phyloP scores from a whole-genome alignment of 2,329 filamentous ascomycete species.

The Pseudogymnoascus verrucosus region DNA sequence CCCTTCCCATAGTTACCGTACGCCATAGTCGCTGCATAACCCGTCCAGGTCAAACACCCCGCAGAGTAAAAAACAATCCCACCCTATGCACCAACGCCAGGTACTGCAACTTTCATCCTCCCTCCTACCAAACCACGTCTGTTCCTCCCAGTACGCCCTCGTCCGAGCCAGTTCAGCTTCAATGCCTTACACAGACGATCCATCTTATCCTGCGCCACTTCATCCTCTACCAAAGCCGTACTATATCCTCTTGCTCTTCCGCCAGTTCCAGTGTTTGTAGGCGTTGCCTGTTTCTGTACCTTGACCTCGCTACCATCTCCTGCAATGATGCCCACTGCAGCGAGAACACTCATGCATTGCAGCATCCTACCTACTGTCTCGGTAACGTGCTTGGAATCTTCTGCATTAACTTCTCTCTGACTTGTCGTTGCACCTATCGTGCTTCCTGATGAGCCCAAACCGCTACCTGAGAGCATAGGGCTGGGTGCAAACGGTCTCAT shows the following conservation, averaged over 20 bases:
- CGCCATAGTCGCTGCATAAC: conserved; percentile 1
- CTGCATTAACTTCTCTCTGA: conserved; percentile 44
- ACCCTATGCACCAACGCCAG: not conserved
- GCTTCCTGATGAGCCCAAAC: not conserved
- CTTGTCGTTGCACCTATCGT: conserved; percentile 13
- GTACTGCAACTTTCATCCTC: conserved; percentile 20
- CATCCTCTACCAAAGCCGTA: conserved; percentile 43
- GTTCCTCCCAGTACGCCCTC: conserved; percentile 83
- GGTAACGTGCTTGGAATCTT: conserved; percentile 68
- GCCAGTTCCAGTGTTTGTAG: conserved; percentile 9
- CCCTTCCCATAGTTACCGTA: not conserved
- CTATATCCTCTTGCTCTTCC: conserved; percentile 20
- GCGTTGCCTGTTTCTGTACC: not conserved
- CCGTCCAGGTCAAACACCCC: not conserved
- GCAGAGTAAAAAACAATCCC: not conserved
- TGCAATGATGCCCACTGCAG: conserved; percentile 50
- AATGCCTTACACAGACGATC: conserved; percentile 77
- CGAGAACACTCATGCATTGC: conserved; percentile 89
- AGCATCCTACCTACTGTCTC: conserved; percentile 94
- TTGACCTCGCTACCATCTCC: conserved; percentile 14
- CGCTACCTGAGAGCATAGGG: conserved; percentile 3
- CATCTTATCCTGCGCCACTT: conserved; percentile 69
- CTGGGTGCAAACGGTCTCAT: conserved; percentile 42
- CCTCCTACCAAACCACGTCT: conserved; percentile 69
- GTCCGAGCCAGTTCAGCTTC: conserved; percentile 93